Evolutionary conservation across 1,284 basidiomycete genomes (phyloP).

Genomic region (Fomes fomentarius): DNA sequence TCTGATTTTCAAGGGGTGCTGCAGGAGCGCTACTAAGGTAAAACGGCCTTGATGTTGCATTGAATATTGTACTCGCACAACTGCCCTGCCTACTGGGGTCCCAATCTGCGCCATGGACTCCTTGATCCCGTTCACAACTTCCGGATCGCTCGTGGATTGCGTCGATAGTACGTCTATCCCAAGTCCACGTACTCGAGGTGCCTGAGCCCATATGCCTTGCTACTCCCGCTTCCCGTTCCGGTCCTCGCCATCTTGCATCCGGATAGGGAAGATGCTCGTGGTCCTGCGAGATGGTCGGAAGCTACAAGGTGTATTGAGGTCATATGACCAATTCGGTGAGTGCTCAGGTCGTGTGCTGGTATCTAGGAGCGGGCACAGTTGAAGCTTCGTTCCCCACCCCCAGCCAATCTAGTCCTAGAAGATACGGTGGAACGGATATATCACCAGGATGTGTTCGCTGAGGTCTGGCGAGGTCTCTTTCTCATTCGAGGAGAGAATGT

Average conservation of each 20-base stretch:
- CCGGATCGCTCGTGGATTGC: conserved; percentile 94
- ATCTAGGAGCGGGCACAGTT: background rate
- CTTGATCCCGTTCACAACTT: conserved; percentile 95
- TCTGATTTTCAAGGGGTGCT: too few relatives aligned
- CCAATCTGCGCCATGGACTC: conserved; percentile 72
- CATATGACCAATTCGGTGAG: conserved; percentile 99
- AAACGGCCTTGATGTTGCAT: background rate
- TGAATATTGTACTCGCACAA: background rate
- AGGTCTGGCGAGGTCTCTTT: conserved; percentile 87
- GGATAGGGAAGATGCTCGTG: conserved; percentile 96
- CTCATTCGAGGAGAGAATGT: conserved; percentile 99
- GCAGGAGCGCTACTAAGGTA: too few relatives aligned
- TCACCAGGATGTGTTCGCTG: conserved; percentile 78
- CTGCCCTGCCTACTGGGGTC: conserved; percentile 8
- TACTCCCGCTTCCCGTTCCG: conserved; percentile 21
- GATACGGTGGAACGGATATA: conserved; percentile 90
- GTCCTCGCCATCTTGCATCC: conserved; percentile 16
- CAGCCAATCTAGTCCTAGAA: conserved; percentile 93
- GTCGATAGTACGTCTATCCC: conserved; percentile 94
- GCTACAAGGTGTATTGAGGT: conserved; percentile 92
- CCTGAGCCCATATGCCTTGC: conserved; percentile 51
- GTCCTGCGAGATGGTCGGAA: conserved; percentile 96
- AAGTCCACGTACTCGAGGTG: conserved; percentile 50
- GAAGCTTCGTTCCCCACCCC: background rate
- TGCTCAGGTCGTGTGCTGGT: conserved; percentile 7